Base-by-base conservation (phyloP, 2,329 filamentous ascomycete species). In the Ceratocystis variospora region DNA sequence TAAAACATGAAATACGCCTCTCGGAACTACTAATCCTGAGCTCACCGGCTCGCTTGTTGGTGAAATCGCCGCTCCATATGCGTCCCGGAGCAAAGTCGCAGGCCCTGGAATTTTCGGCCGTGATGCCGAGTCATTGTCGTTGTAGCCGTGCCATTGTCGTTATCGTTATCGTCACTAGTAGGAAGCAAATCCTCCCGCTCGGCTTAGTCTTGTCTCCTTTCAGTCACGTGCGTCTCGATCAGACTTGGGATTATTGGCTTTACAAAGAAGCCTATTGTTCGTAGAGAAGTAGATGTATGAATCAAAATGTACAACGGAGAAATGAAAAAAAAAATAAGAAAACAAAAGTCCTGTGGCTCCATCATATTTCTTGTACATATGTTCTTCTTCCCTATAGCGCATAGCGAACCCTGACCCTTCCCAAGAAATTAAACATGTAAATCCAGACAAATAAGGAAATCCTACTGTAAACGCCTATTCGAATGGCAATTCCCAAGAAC, bases 391-490 rank as follows among this genome's bases (percentile, higher is more conserved):
- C 22, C 28, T 41, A 41, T 59, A 8, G 28, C 17, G 10, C 12
- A 59, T 37, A 59, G 25, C 28, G n/a, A 59, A 33, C 37, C 37
- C 37, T 15, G 37, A 15, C 37, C 37, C 10, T 41, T 41, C 12
- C 37, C 37, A 62, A 46, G 31, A 64, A 31, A 45, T 61, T 5
- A 64, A 28, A 62, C 57, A 22, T 45, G 25, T 10, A 57, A 62
- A n/a, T 55, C 28, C 17, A 57, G 25, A 64, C 31, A 66, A 8
- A 55, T n/a, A 33, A 64, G 17, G 41, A 64, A 45, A 61, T 44
- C 33, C 46, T 59, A n/a, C 57, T 53, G 53, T 28, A 59, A 33
- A 59, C 33, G 31, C 25, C 55, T 53, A 10, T 22, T 28, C 48
- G 15, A 25, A 15, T 22, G 48, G 19, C 17, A 22, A 10, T 53